Conservation (phyloP, 768 basidiomycete species). For the Terana coerulea region DNA sequence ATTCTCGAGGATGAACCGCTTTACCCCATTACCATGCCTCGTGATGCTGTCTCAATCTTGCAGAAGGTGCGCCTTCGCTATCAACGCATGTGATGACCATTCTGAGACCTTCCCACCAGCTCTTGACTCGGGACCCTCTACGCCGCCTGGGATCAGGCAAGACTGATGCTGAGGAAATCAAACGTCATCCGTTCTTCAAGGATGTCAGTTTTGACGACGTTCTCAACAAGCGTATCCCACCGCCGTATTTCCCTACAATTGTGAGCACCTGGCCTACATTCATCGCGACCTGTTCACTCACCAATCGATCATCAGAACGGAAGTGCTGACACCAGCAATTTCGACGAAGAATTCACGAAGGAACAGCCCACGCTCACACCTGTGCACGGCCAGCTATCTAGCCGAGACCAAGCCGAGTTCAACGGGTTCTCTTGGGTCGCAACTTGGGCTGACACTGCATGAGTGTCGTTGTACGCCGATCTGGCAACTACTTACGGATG, state of each 20-base stretch:
- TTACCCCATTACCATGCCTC: conserved; percentile 99
- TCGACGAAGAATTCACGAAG: conserved; percentile 94
- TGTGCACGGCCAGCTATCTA: conserved; percentile 88
- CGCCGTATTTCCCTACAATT: conserved; percentile 96
- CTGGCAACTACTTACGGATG: conserved; percentile 16
- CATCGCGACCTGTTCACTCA: background rate
- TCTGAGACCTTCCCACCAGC: conserved; percentile 37
- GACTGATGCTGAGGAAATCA: conserved; percentile 95
- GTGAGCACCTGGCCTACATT: conserved; percentile 43
- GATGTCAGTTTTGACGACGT: conserved; percentile 97
- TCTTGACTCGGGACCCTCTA: conserved; percentile 86
- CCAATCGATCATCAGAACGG: conserved; percentile 51
- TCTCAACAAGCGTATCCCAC: conserved; percentile 94
- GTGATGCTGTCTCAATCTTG: conserved; percentile 92
- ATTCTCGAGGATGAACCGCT: conserved; percentile 97
- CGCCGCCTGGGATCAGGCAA: conserved; percentile 91
- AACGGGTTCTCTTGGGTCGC: conserved; percentile 92
- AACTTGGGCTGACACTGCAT: conserved; percentile 35
- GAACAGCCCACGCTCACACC: conserved; percentile 98
- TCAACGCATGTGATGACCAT: too few species aligned
- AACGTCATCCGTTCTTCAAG: conserved; percentile 97
- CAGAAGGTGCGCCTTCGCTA: conserved; percentile 66
- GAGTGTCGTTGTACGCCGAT: background rate
- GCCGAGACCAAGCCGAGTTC: conserved; percentile 93
- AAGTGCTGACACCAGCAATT: conserved; percentile 86